Base-by-base conservation (phyloP, 768 basidiomycete genomes). In the Calocybe gangraenosa region DNA sequence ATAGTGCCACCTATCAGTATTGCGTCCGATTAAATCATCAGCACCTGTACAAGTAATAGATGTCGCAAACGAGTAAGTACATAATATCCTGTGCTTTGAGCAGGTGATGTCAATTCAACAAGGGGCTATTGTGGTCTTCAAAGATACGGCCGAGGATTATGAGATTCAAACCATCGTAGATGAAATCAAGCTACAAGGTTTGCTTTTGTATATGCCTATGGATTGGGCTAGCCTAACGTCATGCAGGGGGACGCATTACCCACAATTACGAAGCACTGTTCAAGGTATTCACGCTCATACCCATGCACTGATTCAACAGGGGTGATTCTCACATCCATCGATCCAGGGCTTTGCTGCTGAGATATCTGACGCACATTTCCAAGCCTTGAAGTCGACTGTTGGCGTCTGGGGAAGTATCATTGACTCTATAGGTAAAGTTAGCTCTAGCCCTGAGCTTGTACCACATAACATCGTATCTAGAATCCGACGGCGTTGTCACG, bases 401-500 rank as follows among this genome's bases (percentile, higher is more conserved):
- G 25, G 25, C 2, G 11, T 36, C 30, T 36, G 43, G 17, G 35
- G 28, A 8, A 44, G 20, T 33, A 15, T 17, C 28, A 45, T 45
- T n/a, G 37, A 45, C 15, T 37, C 37, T 19, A 45, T 38, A 10
- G 44, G 44, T 37, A 22, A 38, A 31, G 15, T 15, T 18, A 42
- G 10, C 23, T 14, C 7, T 2, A 40, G 13, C 22, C 18, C 6
- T 14, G 7, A 3, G 20, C 39, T n/a, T 21, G n/a, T 3, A n/a
- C 25, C 7, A 22, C 14, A 22, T 17, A 7, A 22, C 22, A 28
- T 11, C 25, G 11, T 7, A 3, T 23, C 22, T 23, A 46, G 45
- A 46, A 40, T 40, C 37, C 9, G 45, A 46, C 19, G 45, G 45
- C 17, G 25, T 22, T 30, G 44, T 38, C 25, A 45, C 44, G 20